A percentile compares a stretch with the other conserved stretches of the same genome.
Evolutionary conservation across 352 stramenopile species (phyloP).

Genomic region (Phytophthora parvispora): DNA sequence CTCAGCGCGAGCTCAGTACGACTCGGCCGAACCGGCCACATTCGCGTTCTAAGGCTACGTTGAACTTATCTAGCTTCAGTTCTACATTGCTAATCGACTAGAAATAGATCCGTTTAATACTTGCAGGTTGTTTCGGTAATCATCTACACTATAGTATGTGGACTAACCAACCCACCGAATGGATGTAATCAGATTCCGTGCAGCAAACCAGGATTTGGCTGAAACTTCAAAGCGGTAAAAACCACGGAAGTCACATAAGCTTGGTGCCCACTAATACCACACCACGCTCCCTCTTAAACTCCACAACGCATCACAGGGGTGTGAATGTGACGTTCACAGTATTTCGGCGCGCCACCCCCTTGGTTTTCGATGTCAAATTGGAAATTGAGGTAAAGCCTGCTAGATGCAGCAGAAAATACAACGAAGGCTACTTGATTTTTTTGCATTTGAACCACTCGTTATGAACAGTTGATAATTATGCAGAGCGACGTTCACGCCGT

Average conservation of each 20-base stretch:
- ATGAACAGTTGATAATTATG: not conserved
- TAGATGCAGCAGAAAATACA: not conserved
- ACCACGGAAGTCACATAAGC: slow-evolving; percentile 14
- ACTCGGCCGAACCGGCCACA: not conserved
- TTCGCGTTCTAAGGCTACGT: not conserved
- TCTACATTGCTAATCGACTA: not conserved
- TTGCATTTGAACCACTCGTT: too few relatives aligned
- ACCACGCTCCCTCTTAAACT: slow-evolving; percentile 19
- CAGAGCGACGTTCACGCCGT: not conserved
- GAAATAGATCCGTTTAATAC: not conserved
- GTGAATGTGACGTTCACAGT: slow-evolving; percentile 14
- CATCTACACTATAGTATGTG: not conserved
- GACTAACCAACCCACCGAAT: slow-evolving; percentile 14
- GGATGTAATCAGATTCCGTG: slow-evolving; percentile 3
- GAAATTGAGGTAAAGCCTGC: slow-evolving; percentile 9
- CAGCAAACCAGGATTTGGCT: slow-evolving; percentile 23
- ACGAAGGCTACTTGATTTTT: not conserved
- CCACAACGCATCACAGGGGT: slow-evolving; percentile 12
- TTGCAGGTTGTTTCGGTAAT: not conserved
- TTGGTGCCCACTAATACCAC: slow-evolving; percentile 18
- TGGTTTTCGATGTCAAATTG: slow-evolving; percentile 5
- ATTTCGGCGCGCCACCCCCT: slow-evolving; percentile 14
- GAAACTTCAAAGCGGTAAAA: slow-evolving; percentile 12
- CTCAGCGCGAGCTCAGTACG: slow-evolving; percentile 14
- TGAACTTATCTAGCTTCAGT: not conserved